A percentile compares a stretch with the other conserved stretches of the same genome.
Evolutionary conservation across 2,329 filamentous ascomycete species (phyloP).

Genomic region (Xylogone sp.): DNA sequence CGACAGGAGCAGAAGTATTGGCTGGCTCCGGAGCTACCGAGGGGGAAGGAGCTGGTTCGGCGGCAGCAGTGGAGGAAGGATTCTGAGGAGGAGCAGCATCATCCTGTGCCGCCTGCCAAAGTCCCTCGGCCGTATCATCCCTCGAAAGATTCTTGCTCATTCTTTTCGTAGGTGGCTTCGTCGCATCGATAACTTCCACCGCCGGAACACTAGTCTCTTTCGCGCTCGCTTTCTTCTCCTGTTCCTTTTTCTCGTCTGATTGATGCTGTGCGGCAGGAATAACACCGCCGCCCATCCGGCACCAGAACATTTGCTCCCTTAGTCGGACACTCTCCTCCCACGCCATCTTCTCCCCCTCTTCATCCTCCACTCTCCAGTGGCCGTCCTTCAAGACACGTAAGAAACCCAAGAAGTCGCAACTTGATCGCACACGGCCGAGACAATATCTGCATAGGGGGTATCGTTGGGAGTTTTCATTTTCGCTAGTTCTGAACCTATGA

Average conservation of each 20-base stretch:
- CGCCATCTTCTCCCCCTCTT: constrained; percentile 78
- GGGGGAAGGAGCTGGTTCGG: no score
- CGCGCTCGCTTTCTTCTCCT: constrained; percentile 23
- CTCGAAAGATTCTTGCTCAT: constrained; percentile 1
- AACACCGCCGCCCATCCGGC: constrained; percentile 85
- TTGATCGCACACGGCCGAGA: constrained; percentile 75
- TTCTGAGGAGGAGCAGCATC: constrained; percentile 9
- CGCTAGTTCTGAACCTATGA: constrained; percentile 85
- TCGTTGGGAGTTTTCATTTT: constrained; percentile 79
- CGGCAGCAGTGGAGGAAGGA: no score
- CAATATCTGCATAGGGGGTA: constrained; percentile 92
- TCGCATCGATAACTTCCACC: neutral
- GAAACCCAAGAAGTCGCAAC: constrained; percentile 91
- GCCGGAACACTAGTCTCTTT: constrained; percentile 18
- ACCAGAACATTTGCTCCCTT: constrained; percentile 96
- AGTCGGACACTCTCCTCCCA: constrained; percentile 94
- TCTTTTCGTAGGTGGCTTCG: neutral
- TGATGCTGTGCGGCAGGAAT: constrained; percentile 49
- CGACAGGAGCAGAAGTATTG: neutral
- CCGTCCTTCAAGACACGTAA: constrained; percentile 88
- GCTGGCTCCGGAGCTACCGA: no score
- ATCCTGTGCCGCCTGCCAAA: constrained; percentile 11
- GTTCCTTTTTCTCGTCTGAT: constrained; percentile 23
- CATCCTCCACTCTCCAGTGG: constrained; percentile 79
- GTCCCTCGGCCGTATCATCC: constrained; percentile 8